Percentiles rank a stretch among this genome's conserved stretches.
phyloP scores from a whole-genome alignment of 2,329 filamentous ascomycete genomes.

The Neonectria punicea region DNA sequence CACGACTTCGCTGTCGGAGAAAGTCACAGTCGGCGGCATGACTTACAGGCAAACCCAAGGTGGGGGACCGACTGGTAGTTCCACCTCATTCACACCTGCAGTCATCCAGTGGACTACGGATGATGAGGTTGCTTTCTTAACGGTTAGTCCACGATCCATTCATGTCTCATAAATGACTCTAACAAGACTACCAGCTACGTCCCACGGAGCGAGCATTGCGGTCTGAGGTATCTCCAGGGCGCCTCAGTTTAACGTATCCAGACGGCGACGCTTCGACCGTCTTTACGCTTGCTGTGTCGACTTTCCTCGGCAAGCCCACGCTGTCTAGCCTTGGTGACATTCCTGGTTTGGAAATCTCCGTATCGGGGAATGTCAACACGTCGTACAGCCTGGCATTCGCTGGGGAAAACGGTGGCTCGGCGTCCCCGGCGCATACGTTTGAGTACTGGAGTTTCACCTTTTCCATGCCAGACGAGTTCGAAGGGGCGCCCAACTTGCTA shows the following conservation, averaged over 20 bases:
- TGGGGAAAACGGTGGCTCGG: constrained; percentile 50
- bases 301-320: constrained; percentile 55
- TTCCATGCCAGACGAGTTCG: constrained; percentile 47
- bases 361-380: constrained; percentile 56
- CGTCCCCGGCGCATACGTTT: constrained; percentile 49
- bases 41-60: constrained; percentile 65
- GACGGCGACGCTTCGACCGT: constrained; percentile 58
- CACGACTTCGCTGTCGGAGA: constrained; percentile 65
- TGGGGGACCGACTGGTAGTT: constrained; percentile 64
- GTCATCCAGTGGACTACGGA: constrained; percentile 68
- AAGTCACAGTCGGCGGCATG: constrained; percentile 69
- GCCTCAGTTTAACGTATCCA: constrained; percentile 57
- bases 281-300: constrained; percentile 62
- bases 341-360: constrained; percentile 56
- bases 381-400: constrained; percentile 56
- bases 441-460: constrained; percentile 61
- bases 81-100: constrained; percentile 66
- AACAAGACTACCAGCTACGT: neutral
- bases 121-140: constrained; percentile 45
- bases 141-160: constrained; percentile 27
- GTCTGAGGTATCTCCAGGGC: neutral
- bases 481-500: constrained; percentile 13
- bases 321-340: constrained; percentile 59
- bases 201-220: neutral
- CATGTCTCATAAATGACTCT: neutral